These are phyloP conservation scores for Candida koratica DNA, from an alignment of 805 yeast species.

Conservation along the genomic window DNA sequence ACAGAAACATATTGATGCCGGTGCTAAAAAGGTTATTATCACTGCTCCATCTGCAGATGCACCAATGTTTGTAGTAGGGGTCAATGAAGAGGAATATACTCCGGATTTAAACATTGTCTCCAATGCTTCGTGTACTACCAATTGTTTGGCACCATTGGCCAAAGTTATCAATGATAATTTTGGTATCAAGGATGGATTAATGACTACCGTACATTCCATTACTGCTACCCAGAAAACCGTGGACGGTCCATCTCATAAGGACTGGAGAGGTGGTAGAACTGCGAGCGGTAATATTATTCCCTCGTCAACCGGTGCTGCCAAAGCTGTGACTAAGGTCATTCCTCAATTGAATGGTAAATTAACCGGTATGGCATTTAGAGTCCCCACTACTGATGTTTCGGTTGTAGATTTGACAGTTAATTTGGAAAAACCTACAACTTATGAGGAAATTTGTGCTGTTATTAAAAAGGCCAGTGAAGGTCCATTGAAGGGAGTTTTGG, in stretches of 20 bases:
- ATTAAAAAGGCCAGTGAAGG: conserved; percentile 31
- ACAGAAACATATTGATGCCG: conserved; percentile 34
- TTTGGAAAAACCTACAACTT: conserved; percentile 28
- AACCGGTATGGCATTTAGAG: conserved; percentile 36
- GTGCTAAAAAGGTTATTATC: conserved; percentile 34
- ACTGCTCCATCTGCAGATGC: conserved; percentile 36
- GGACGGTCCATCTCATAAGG: conserved; percentile 37
- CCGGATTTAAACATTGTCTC: conserved; percentile 31
- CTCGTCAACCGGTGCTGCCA: conserved; percentile 37
- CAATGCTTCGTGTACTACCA: conserved; percentile 37
- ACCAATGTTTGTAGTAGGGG: conserved; percentile 36
- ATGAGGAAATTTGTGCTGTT: conserved; percentile 31
- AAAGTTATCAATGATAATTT: conserved; percentile 33
- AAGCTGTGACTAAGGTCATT: conserved; percentile 36
- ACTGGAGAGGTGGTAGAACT: conserved; percentile 40
- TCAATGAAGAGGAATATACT: conserved; percentile 31
- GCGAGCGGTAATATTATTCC: conserved; percentile 36
- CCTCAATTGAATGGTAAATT: conserved; percentile 36
- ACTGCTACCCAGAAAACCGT: conserved; percentile 37
- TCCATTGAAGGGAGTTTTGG: conserved; percentile 32
- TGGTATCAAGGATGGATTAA: conserved; percentile 35
- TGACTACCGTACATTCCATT: conserved; percentile 37
- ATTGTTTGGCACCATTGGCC: conserved; percentile 37
- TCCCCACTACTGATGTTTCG: conserved; percentile 34
- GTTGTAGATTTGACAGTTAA: conserved; percentile 35